Evolutionary conservation across 371 early-diverging fungal genomes (phyloP).

Genomic region (Mucor ambiguus): DNA sequence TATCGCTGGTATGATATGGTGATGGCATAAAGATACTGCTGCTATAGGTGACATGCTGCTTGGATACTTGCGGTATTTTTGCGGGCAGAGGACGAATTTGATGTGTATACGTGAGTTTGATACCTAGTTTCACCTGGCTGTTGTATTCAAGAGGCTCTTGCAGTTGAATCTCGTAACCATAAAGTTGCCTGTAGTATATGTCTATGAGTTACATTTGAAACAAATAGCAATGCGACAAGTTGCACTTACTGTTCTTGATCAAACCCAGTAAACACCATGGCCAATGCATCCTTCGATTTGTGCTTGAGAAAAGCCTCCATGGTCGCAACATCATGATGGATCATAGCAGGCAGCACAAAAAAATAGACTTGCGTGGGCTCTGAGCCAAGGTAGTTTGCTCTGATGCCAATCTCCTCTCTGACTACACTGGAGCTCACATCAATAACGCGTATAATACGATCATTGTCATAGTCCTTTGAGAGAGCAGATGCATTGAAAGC

Average conservation of each 20-base stretch:
- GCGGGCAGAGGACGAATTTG: constrained; percentile 65
- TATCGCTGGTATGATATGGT: constrained; percentile 69
- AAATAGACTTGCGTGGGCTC: constrained; percentile 13
- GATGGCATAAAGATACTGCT: constrained; percentile 63
- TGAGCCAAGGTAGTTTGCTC: constrained; percentile 49
- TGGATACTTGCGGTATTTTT: constrained; percentile 69
- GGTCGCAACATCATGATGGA: constrained; percentile 33
- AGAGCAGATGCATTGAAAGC: background rate
- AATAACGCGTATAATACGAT: constrained; percentile 60
- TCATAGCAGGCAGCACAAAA: background rate
- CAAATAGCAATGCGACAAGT: background rate
- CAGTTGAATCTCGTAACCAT: constrained; percentile 65
- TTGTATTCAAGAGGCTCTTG: constrained; percentile 56
- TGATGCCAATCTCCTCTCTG: constrained; percentile 61
- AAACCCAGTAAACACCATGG: constrained; percentile 35
- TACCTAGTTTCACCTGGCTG: constrained; percentile 66
- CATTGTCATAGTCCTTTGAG: constrained; percentile 48
- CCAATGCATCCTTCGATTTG: constrained; percentile 43
- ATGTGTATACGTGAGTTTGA: constrained; percentile 61
- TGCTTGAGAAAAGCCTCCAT: constrained; percentile 47
- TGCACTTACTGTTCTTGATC: constrained; percentile 22
- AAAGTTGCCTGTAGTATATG: constrained; percentile 39
- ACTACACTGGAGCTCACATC: constrained; percentile 63
- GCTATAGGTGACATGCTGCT: constrained; percentile 63
- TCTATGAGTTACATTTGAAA: constrained; percentile 2